Percentiles rank a stretch among this genome's conserved stretches.
phyloP scores from a whole-genome alignment of 768 basidiomycete species.

The Tubosaeta brunneosetosa region DNA sequence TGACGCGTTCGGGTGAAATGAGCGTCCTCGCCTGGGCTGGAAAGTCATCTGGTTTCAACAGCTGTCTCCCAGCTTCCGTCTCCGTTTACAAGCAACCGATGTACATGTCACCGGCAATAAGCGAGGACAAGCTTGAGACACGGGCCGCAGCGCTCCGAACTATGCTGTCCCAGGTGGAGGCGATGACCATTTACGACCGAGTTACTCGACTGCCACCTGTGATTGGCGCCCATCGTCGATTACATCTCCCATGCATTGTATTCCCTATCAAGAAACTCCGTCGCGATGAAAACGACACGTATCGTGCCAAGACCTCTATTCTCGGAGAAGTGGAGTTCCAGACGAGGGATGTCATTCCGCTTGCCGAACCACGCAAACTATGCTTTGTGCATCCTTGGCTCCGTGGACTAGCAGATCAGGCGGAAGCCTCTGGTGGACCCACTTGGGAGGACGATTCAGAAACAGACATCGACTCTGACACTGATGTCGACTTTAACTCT shows the following conservation, averaged over 20 bases:
- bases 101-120: not conserved
- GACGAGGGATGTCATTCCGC: conserved; percentile 2
- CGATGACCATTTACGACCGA: conserved; percentile 1
- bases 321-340: conserved; percentile 8
- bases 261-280: conserved; percentile 9
- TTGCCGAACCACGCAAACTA: conserved; percentile 3
- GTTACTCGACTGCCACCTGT: conserved; percentile 4
- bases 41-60: conserved; percentile 5
- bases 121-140: not conserved
- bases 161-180: not conserved
- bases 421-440: not conserved
- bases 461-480: conserved; percentile 1
- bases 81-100: conserved; percentile 1
- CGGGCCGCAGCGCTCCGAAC: not conserved
- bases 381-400: conserved; percentile 12
- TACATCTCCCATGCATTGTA: conserved; percentile 8
- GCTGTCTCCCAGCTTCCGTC: conserved; percentile 3
- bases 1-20: conserved; percentile 5
- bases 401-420: not conserved
- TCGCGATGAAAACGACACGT: not conserved
- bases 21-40: conserved; percentile 5
- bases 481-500: conserved; percentile 5
- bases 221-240: conserved; percentile 6
- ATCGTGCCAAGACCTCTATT: conserved; percentile 4
- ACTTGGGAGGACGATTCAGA: conserved; percentile 8